phyloP scores from a whole-genome alignment of 306 rosid genomes.

The Quercus bicolor region DNA sequence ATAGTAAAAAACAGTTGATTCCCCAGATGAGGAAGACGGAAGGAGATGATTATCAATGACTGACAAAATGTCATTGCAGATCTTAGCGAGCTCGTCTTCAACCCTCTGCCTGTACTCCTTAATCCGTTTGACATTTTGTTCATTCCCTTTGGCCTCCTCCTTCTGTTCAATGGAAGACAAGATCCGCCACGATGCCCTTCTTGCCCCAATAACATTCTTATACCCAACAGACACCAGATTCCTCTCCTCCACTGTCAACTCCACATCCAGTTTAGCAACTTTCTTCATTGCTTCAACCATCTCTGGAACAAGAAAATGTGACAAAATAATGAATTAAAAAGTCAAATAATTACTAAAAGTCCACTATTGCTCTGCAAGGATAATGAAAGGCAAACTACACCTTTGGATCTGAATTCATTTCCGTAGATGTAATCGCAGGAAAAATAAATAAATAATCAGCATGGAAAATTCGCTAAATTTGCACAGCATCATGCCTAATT shows the following conservation, averaged over 20 bases:
- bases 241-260: conserved; percentile 42
- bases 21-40: conserved; percentile 37
- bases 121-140: conserved; percentile 33
- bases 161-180: conserved; percentile 44
- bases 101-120: conserved; percentile 37
- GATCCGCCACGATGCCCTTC: conserved; percentile 46
- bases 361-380: neutral
- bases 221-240: conserved; percentile 41
- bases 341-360: neutral
- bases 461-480: neutral
- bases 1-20: conserved; percentile 35
- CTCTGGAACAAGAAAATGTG: conserved; percentile 21
- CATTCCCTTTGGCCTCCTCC: conserved; percentile 37
- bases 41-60: conserved; percentile 42
- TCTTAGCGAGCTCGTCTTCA: conserved; percentile 38
- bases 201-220: conserved; percentile 43
- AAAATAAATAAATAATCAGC: neutral
- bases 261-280: conserved; percentile 39
- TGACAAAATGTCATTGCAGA: conserved; percentile 36
- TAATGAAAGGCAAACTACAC: neutral
- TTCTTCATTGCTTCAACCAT: conserved; percentile 48
- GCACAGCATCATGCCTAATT: neutral
- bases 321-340: neutral
- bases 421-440: neutral
- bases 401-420: neutral